These are phyloP conservation scores for Claviceps digitariae DNA, from an alignment of 2,329 filamentous ascomycete species.

Conservation along the genomic window DNA sequence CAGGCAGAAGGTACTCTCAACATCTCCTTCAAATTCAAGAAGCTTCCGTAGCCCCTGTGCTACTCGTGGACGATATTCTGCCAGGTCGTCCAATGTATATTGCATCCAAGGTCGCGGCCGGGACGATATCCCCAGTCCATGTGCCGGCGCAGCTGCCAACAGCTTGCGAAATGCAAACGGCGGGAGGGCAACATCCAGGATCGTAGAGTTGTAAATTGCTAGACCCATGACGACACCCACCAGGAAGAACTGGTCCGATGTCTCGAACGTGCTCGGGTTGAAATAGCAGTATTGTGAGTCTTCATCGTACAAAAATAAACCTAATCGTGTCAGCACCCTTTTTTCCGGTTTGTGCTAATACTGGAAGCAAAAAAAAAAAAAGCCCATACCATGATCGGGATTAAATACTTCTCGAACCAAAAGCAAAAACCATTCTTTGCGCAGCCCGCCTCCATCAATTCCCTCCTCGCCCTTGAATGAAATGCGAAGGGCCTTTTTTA, in stretches of 20 bases:
- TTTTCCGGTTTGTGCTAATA: too few species aligned
- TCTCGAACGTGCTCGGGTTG: constrained; percentile 80
- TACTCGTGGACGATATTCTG: constrained; percentile 64
- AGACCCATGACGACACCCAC: constrained; percentile 79
- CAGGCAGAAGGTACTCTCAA: constrained; percentile 65
- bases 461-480: constrained; percentile 82
- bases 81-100: constrained; percentile 69
- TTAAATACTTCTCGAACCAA: constrained; percentile 84
- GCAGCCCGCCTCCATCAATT: constrained; percentile 74
- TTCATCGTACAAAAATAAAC: constrained; percentile 86
- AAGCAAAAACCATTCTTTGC: constrained; percentile 91
- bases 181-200: constrained; percentile 75
- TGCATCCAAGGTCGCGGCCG: constrained; percentile 50
- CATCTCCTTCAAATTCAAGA: constrained; percentile 72
- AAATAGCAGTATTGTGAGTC: constrained; percentile 89
- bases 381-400: constrained; percentile 72
- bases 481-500: constrained; percentile 81
- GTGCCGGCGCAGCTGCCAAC: constrained; percentile 58
- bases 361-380: constrained; percentile 4
- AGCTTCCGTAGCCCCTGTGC: constrained; percentile 64
- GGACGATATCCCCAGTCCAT: constrained; percentile 37
- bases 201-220: constrained; percentile 91
- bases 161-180: constrained; percentile 85
- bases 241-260: constrained; percentile 81
- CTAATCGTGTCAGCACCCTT: constrained; percentile 25